Conservation (phyloP, 176 grass and related monocot genomes). For the Bolboschoenus planiculmis region DNA sequence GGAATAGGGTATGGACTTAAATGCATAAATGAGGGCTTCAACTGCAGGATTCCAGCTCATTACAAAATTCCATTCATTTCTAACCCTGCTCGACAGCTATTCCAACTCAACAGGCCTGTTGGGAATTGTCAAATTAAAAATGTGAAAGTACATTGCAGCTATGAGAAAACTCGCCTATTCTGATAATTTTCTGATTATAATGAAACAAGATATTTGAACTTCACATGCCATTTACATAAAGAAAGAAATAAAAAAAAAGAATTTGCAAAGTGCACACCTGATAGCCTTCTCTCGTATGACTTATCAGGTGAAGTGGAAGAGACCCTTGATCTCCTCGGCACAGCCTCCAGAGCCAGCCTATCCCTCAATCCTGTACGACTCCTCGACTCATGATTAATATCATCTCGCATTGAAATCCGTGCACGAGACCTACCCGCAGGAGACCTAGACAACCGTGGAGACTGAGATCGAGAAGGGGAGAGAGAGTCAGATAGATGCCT, state of each 20-base stretch:
- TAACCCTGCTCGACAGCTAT: too few species aligned
- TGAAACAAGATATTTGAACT: background rate
- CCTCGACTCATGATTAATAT: background rate
- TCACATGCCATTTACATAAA: background rate
- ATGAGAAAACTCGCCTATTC: background rate
- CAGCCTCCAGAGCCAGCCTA: conserved; percentile 7
- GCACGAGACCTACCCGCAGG: conserved; percentile 1
- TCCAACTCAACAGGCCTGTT: background rate
- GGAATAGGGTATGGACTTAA: too few species aligned
- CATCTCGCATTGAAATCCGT: background rate
- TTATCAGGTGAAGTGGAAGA: conserved; percentile 19
- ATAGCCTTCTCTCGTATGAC: conserved; percentile 13
- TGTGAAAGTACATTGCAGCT: background rate
- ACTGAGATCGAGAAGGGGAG: conserved; percentile 11
- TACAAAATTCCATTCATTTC: too few species aligned
- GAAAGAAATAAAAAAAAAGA: background rate
- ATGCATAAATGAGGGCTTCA: too few species aligned
- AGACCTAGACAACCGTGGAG: background rate
- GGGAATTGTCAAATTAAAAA: background rate
- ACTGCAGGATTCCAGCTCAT: too few species aligned
- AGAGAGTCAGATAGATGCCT: conserved; percentile 1
- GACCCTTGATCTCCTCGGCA: conserved; percentile 16
- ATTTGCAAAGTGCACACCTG: background rate
- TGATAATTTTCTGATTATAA: background rate
- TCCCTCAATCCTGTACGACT: background rate